These are phyloP conservation scores for Udeniomyces megalosporus DNA, from an alignment of 768 basidiomycete species.

Conservation along the genomic window DNA sequence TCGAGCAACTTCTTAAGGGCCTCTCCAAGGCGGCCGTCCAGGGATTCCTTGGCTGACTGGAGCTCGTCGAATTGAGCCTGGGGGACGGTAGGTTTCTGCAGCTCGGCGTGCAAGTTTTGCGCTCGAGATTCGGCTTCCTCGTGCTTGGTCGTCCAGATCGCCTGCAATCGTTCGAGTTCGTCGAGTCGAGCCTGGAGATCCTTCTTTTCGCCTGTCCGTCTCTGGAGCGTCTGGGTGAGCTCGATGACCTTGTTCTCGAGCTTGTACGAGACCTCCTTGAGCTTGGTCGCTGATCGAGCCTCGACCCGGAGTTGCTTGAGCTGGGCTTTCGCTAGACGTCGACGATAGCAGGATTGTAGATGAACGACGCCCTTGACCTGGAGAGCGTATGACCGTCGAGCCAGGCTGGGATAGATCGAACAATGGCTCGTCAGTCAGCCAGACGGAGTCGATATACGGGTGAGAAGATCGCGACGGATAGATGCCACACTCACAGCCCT, in stretches of 20 bases:
- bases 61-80: conserved; percentile 56
- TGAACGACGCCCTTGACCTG: conserved; percentile 52
- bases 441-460: no score
- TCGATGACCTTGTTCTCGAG: conserved; percentile 99
- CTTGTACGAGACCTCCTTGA: conserved; percentile 94
- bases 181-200: conserved; percentile 57
- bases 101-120: conserved; percentile 52
- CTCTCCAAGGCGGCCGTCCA: conserved; percentile 68
- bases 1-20: conserved; percentile 53
- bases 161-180: conserved; percentile 69
- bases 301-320: conserved; percentile 70
- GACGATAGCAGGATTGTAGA: conserved; percentile 80
- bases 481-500: conserved; percentile 51
- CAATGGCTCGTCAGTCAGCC: conserved; percentile 24
- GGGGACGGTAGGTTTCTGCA: conserved; percentile 57
- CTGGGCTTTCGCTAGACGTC: conserved; percentile 69
- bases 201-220: conserved; percentile 78
- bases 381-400: conserved; percentile 19
- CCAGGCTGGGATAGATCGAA: conserved; percentile 17
- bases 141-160: conserved; percentile 67
- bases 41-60: conserved; percentile 53
- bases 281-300: conserved; percentile 91
- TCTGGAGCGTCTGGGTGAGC: conserved; percentile 83
- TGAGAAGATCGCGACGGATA: neutral
- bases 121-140: conserved; percentile 66